Percentiles rank a stretch among this genome's conserved stretches.
These are phyloP conservation scores for Prunus kanzakura DNA, from an alignment of 306 rosid species.

Conservation along the genomic window DNA sequence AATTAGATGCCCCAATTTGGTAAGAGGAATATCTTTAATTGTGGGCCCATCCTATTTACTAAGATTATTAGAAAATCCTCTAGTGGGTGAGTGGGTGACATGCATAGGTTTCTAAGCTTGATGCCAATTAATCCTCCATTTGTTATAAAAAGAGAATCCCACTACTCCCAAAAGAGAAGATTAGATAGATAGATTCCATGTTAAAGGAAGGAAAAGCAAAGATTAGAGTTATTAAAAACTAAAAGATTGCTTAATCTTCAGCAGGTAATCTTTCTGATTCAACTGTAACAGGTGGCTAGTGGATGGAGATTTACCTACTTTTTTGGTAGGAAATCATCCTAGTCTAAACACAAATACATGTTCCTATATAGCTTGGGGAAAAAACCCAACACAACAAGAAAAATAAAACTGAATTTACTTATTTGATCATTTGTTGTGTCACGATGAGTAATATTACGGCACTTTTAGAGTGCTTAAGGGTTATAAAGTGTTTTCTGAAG, in stretches of 20 bases:
- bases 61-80: neutral
- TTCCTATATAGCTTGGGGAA: neutral
- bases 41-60: neutral
- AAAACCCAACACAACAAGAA: neutral
- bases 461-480: too few species aligned
- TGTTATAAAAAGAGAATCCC: neutral
- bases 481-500: too few species aligned
- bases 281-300: neutral
- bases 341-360: neutral
- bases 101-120: neutral
- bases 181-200: neutral
- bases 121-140: neutral
- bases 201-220: neutral
- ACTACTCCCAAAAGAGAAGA: neutral
- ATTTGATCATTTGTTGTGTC: too few species aligned
- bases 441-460: too few species aligned
- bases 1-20: neutral
- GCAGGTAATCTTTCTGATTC: neutral
- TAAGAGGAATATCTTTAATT: neutral
- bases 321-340: neutral
- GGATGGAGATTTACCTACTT: neutral
- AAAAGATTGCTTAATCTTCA: neutral
- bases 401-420: too few species aligned
- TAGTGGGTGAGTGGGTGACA: neutral
- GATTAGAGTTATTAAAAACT: neutral